A percentile compares a stretch with the other conserved stretches of the same genome.
phyloP scores from a whole-genome alignment of 306 rosid genomes.

The Bauhinia variegata region DNA sequence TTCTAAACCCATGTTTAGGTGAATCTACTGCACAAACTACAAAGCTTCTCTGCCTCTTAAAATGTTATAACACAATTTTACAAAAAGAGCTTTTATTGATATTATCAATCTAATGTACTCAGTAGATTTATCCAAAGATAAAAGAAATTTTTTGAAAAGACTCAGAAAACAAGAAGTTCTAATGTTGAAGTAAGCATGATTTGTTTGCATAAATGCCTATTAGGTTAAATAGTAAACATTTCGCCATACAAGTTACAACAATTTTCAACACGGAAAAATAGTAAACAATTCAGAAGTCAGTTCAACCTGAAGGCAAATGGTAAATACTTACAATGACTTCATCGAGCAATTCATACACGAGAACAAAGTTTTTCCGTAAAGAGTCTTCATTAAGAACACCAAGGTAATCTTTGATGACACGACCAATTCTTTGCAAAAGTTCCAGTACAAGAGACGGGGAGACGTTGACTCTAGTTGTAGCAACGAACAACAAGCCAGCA shows the following conservation, averaged over 20 bases:
- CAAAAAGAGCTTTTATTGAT: constrained; percentile 16
- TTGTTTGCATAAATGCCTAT: neutral
- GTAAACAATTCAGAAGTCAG: constrained; percentile 12
- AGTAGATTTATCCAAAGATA: neutral
- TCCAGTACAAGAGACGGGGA: constrained; percentile 88
- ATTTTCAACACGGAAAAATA: neutral
- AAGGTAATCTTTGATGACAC: constrained; percentile 89
- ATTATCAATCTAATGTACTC: neutral
- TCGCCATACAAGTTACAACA: neutral
- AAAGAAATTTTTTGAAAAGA: neutral
- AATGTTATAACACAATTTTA: constrained; percentile 4
- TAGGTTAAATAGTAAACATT: neutral
- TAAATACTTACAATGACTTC: constrained; percentile 77
- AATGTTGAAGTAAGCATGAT: constrained; percentile 1
- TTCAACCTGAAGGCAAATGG: constrained; percentile 10
- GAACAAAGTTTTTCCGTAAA: constrained; percentile 85
- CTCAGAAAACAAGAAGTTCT: constrained; percentile 6
- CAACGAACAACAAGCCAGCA: constrained; percentile 84
- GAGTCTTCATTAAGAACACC: constrained; percentile 94
- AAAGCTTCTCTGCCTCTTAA: constrained; percentile 24
- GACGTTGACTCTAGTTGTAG: constrained; percentile 75
- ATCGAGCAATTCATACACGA: constrained; percentile 92
- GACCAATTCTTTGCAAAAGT: constrained; percentile 82
- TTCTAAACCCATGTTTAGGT: constrained; percentile 1
- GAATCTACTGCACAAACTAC: constrained; percentile 14